Evolutionary conservation across 371 early-diverging fungal species (phyloP).

Genomic region (Gilbertella persicaria): DNA sequence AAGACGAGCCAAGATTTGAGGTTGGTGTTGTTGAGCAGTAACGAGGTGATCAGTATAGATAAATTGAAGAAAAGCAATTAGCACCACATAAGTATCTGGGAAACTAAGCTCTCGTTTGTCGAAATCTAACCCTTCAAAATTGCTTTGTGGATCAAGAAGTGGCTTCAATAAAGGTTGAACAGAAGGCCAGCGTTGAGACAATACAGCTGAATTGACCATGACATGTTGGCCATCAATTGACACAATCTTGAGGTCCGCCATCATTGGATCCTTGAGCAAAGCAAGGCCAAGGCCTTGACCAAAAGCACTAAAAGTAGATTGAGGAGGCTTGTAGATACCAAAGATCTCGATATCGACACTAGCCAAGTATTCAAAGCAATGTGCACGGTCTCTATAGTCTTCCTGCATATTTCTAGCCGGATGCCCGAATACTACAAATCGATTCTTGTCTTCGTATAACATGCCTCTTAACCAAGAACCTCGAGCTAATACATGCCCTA

Average conservation of each 20-base stretch:
- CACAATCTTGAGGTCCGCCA: constrained; percentile 58
- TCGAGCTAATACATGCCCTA: constrained; percentile 58
- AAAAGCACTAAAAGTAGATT: constrained; percentile 28
- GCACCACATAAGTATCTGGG: constrained; percentile 57
- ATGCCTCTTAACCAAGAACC: constrained; percentile 78
- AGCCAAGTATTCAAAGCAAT: constrained; percentile 61
- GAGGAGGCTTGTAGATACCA: constrained; percentile 57
- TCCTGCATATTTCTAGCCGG: constrained; percentile 57
- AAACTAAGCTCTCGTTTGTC: constrained; percentile 33
- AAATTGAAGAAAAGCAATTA: constrained; percentile 64
- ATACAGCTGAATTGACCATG: constrained; percentile 61
- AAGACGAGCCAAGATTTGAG: constrained; percentile 58
- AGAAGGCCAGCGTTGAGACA: constrained; percentile 67
- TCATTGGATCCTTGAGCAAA: constrained; percentile 54
- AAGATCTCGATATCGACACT: constrained; percentile 66
- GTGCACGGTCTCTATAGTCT: constrained; percentile 74
- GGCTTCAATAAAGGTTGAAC: constrained; percentile 30
- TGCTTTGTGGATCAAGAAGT: constrained; percentile 15
- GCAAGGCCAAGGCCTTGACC: constrained; percentile 59
- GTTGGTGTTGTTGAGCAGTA: constrained; percentile 55
- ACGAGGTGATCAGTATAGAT: constrained; percentile 67
- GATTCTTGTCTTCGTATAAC: constrained; percentile 56
- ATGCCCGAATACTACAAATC: constrained; percentile 74
- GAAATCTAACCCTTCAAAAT: constrained; percentile 3
- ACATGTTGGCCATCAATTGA: constrained; percentile 57